These are phyloP conservation scores for Colletotrichum lentis DNA, from an alignment of 2,329 filamentous ascomycete species.

Conservation along the genomic window DNA sequence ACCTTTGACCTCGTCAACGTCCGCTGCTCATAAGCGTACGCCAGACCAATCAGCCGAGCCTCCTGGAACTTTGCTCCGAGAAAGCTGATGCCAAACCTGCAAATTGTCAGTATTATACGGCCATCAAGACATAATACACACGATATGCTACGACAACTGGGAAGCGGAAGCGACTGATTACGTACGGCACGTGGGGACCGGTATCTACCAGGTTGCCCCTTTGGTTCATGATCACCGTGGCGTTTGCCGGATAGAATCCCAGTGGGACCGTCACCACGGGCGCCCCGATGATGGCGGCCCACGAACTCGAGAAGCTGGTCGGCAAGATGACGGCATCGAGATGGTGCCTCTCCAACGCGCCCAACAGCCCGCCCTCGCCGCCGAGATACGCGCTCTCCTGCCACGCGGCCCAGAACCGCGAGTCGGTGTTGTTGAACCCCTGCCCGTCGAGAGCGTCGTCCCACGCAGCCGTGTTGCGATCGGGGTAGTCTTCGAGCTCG, in stretches of 20 bases:
- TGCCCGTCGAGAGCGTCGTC: conserved; percentile 57
- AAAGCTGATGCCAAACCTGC: conserved; percentile 68
- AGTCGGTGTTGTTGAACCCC: conserved; percentile 65
- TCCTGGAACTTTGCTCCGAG: conserved; percentile 68
- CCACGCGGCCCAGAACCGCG: conserved; percentile 65
- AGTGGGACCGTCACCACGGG: conserved; percentile 70
- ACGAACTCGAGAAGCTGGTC: conserved; percentile 47
- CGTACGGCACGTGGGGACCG: conserved; percentile 39
- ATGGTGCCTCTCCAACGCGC: conserved; percentile 61
- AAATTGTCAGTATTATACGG: background rate
- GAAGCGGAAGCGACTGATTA: background rate
- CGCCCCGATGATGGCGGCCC: conserved; percentile 40
- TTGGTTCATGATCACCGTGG: conserved; percentile 31
- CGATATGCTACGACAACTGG: background rate
- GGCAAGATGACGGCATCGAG: conserved; percentile 70
- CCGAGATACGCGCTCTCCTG: conserved; percentile 63
- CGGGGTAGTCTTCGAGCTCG: conserved; percentile 65
- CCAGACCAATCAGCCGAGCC: conserved; percentile 67
- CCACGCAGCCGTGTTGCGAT: conserved; percentile 66
- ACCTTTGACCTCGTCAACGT: conserved; percentile 47
- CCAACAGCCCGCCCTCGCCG: conserved; percentile 67
- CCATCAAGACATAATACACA: too few species aligned
- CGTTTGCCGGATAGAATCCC: conserved; percentile 51
- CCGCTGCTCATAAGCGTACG: conserved; percentile 74
- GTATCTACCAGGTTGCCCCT: conserved; percentile 36